Conservation (phyloP, 331 rosid genomes). For the Pyracantha coccinea region DNA sequence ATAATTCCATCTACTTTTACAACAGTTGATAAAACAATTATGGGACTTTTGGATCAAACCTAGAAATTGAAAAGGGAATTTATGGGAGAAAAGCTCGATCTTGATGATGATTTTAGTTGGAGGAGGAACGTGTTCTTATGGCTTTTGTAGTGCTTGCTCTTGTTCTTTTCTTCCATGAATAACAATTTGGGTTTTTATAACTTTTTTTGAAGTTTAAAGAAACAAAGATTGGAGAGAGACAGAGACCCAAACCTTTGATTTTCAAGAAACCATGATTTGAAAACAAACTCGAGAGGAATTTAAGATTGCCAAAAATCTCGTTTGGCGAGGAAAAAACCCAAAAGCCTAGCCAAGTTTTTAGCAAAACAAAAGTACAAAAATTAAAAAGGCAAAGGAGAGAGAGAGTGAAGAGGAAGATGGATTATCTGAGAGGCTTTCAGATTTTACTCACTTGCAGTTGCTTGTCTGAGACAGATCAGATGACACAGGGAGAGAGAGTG, state of each 20-base stretch:
- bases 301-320: constrained; percentile 25
- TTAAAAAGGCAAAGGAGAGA: not conserved
- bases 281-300: constrained; percentile 13
- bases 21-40: not conserved
- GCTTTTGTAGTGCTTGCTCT: not conserved
- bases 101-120: not conserved
- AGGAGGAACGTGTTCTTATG: not conserved
- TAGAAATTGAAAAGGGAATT: not conserved
- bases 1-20: constrained; percentile 21
- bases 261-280: constrained; percentile 14
- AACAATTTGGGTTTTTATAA: too few relatives aligned
- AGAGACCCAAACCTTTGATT: not conserved
- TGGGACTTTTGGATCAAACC: constrained; percentile 5
- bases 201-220: constrained; percentile 2
- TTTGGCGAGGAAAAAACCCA: constrained; percentile 29
- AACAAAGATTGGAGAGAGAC: constrained; percentile 16
- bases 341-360: constrained; percentile 20
- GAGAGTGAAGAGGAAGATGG: constrained; percentile 1
- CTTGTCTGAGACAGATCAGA: constrained; percentile 45
- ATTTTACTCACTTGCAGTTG: constrained; percentile 37
- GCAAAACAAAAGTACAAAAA: constrained; percentile 12
- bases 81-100: not conserved
- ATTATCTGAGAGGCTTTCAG: constrained; percentile 25
- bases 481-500: not conserved
- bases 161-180: not conserved